Evolutionary conservation across 768 basidiomycete species (phyloP).

Genomic region (Rhodotorula taiwanensis): DNA sequence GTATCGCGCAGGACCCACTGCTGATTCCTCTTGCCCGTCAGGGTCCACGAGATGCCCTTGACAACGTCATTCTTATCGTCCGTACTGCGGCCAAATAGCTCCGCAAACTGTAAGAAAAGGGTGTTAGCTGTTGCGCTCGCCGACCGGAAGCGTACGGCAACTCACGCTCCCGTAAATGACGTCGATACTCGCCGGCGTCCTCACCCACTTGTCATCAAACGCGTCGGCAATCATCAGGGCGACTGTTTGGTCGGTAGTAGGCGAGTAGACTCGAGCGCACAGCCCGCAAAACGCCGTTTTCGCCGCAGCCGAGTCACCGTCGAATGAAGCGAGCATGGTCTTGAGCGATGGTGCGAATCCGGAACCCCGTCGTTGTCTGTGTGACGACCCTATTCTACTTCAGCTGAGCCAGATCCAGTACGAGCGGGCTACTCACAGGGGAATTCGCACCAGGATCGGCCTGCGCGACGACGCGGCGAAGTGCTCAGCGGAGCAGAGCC

Average conservation of each 20-base stretch:
- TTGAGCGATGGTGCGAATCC: conserved; percentile 35
- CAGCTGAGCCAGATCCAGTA: too few relatives aligned
- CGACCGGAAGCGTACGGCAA: too few relatives aligned
- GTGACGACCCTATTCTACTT: too few relatives aligned
- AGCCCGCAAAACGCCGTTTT: conserved; percentile 37
- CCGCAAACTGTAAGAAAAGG: background rate
- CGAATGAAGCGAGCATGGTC: conserved; percentile 38
- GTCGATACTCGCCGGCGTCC: conserved; percentile 21
- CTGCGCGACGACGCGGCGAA: background rate
- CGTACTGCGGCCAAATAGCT: conserved; percentile 4
- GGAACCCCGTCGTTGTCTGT: conserved; percentile 28
- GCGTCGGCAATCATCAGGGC: conserved; percentile 32
- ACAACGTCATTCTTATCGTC: conserved; percentile 29
- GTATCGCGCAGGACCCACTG: background rate
- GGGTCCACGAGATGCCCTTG: conserved; percentile 26
- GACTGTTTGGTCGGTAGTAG: conserved; percentile 14
- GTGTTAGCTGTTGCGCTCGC: too few relatives aligned
- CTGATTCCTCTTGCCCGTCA: conserved; percentile 32
- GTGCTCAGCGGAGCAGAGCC: too few relatives aligned
- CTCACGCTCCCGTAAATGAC: conserved; percentile 1
- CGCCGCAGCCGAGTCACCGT: conserved; percentile 13
- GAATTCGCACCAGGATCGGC: background rate
- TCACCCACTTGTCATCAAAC: conserved; percentile 32
- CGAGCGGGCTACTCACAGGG: background rate
- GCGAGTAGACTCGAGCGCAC: conserved; percentile 26